Percentiles rank a stretch among this genome's conserved stretches.
These are phyloP conservation scores for Massarina eburnea DNA, from an alignment of 2,329 filamentous ascomycete genomes.

Conservation along the genomic window DNA sequence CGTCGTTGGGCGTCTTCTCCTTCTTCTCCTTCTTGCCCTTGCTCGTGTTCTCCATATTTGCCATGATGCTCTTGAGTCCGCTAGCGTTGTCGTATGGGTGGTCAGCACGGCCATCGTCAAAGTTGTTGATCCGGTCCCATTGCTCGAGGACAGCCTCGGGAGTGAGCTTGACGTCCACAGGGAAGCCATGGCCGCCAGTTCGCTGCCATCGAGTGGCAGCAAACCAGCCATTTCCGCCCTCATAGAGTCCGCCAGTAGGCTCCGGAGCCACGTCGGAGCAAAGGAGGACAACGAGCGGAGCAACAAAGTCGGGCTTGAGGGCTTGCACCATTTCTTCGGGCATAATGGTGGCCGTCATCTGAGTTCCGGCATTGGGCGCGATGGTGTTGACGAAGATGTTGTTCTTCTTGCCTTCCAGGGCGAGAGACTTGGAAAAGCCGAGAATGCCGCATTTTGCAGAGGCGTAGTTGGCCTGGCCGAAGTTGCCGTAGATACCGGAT, in stretches of 20 bases:
- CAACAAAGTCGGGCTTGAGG: conserved; percentile 98
- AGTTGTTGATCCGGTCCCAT: conserved; percentile 72
- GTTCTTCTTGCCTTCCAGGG: conserved; percentile 91
- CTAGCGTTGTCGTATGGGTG: conserved; percentile 79
- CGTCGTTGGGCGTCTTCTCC: conserved; percentile 59
- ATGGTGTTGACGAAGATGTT: conserved; percentile 99
- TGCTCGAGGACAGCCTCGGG: conserved; percentile 77
- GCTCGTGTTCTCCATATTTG: conserved; percentile 80
- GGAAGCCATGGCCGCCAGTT: conserved; percentile 86
- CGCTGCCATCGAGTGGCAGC: conserved; percentile 94
- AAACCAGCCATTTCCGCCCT: conserved; percentile 93
- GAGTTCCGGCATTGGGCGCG: conserved; percentile 93
- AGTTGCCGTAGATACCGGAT: conserved; percentile 98
- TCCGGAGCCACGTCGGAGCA: conserved; percentile 84
- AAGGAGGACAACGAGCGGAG: conserved; percentile 85
- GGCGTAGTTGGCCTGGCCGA: conserved; percentile 97
- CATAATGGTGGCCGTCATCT: conserved; percentile 91
- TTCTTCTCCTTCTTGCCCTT: conserved; percentile 43
- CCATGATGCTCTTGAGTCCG: conserved; percentile 76
- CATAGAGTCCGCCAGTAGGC: conserved; percentile 85
- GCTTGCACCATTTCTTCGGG: conserved; percentile 97
- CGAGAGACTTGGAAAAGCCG: conserved; percentile 89
- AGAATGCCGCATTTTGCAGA: conserved; percentile 75
- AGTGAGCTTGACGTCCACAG: conserved; percentile 73
- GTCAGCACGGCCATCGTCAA: conserved; percentile 84